Conservation (phyloP, 1,139 yeast species). For the Torulaspora pretoriensis region DNA sequence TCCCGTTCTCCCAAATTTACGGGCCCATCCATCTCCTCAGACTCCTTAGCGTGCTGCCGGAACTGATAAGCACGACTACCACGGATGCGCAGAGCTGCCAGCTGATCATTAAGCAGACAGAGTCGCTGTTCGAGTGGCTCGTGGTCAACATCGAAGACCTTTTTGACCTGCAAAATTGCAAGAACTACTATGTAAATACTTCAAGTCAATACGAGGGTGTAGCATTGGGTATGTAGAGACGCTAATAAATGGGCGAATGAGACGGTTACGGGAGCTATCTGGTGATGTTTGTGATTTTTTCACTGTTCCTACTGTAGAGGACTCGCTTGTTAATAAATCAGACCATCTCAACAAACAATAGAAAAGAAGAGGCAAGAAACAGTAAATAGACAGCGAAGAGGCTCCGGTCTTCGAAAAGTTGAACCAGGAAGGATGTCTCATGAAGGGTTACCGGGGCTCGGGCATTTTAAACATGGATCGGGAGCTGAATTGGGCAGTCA, state of each 20-base stretch:
- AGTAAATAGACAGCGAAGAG: not conserved
- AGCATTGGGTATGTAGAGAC: conserved; percentile 31
- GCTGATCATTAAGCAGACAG: conserved; percentile 29
- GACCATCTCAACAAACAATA: not conserved
- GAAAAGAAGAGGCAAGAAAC: not conserved
- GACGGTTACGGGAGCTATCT: not conserved
- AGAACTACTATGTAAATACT: conserved; percentile 29
- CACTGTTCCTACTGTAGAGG: not conserved
- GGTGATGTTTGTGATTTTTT: not conserved
- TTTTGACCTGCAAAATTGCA: conserved; percentile 16
- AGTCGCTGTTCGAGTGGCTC: conserved; percentile 30
- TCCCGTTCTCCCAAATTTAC: conserved; percentile 49
- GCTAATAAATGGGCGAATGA: not conserved
- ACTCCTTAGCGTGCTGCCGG: conserved; percentile 73
- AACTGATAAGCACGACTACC: conserved; percentile 66
- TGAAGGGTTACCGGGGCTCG: not conserved
- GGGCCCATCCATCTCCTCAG: conserved; percentile 78
- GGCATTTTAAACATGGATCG: conserved; percentile 2
- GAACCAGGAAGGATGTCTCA: not conserved
- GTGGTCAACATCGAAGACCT: conserved; percentile 17
- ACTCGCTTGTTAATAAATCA: not conserved
- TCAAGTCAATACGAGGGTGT: conserved; percentile 37
- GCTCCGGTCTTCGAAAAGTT: not conserved
- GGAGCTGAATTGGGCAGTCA: not conserved
- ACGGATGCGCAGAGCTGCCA: conserved; percentile 69